Base-by-base conservation (phyloP, 495 filamentous ascomycete species). In the Haplographium delicatum region DNA sequence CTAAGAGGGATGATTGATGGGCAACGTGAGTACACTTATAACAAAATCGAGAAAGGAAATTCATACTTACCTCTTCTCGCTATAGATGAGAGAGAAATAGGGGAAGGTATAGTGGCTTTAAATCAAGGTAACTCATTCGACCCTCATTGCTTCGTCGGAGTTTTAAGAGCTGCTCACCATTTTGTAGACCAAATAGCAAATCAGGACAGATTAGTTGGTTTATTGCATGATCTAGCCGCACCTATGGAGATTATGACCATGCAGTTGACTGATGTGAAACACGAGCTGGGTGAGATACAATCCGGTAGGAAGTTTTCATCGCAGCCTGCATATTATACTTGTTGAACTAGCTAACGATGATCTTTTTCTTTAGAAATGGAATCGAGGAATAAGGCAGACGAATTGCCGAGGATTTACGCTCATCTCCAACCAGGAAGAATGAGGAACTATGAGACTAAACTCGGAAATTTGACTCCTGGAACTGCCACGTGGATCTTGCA, bases 1-100 rank as follows among this genome's bases (percentile, higher is more conserved):
- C 35, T 50, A 35, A 50, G 47, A 31, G 47, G 47, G 5, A 41
- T 50, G 34, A 50, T 50, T 50, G 47, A 50, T 50, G 47, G 47
- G 18, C 47, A 50, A 24, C 35, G 47, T 50, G 35, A 41, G 47
- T 22, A 27, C 22, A 47, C 16, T 38, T 20, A 35, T 20, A 37
- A 35, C 24, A 47, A 26, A 37, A 18, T 37, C 23, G 19, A 47
- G 33, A 24, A 47, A 47, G 13, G 5, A 1, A 23, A 34, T 15
- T 15, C 30, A 31, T 22, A 38, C 19, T 47, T 20, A 47, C 44
- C 30, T 16, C 10, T 37, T 37, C 30, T 37, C 38, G 23, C 11
- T 5, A 50, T 23, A 50, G 47, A 50, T n/a, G 34, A 50, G 24
- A 50, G 41, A 41, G 47, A 50, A 26, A 40, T 50, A 19, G 47